Evolutionary conservation across 371 early-diverging fungal species (phyloP), one percentile per base, ranked within the genome.

Genomic region (Nematocida sp.): DNA sequence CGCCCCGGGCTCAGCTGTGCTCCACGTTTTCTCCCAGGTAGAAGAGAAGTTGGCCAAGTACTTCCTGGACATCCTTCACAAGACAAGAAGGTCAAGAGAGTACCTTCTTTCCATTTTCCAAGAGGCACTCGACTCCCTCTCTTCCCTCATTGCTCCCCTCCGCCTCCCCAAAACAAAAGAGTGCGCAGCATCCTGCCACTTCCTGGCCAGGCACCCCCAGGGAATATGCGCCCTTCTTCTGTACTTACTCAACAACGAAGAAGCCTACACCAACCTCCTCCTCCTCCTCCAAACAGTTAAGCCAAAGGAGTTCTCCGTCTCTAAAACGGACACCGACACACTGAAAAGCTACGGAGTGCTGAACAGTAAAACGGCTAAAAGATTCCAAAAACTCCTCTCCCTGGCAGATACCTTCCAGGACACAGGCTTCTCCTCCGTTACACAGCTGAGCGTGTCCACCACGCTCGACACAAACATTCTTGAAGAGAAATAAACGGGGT

Each of bases 381-480:
- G 17, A 11, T 62, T 29, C 8, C 31, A 62, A 62, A 36, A 45
- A 21, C 23, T 13, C 57, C 11, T 11, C 34, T 8, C 13, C 15
- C 5, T 27, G 56, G 11, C 57, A 21, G 7, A 32, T 41, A n/a
- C 58, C 4, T 3, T 38, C 21, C 7, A 19, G 21, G 74, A 70
- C 76, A 49, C 40, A 36, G 74, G 55, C 11, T 19, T 70, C 4
- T 70, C 74, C 13, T 48, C 74, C n/a, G 50, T 70, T 8, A 57
- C 48, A 11, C 60, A 70, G 46, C 57, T 55, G 29, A 58, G 60
- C 38, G 29, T 70, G 23, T 70, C 74, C 5, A 70, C 58, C 13
- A 70, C 56, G 36, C 51, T 70, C 32, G 74, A 70, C 51, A 70
- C 74, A 36, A 70, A 70, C 29, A 70, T 62, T 8, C 36, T 70